Conservation (phyloP, 148 eudicot genomes). For the Agrostemma githago region DNA sequence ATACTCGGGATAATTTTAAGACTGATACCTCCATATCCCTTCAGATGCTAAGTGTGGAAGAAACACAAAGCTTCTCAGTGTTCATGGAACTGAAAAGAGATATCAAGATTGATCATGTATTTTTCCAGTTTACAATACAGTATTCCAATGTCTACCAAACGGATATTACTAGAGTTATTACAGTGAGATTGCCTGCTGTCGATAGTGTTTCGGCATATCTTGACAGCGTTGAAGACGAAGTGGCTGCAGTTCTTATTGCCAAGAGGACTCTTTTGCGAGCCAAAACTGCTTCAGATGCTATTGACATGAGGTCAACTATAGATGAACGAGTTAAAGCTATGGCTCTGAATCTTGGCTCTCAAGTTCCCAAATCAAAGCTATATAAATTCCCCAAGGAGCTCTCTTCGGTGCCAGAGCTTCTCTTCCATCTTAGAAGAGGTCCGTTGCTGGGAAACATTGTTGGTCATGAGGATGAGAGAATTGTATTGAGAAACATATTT, state of each 20-base stretch:
- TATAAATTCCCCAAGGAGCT: slow-evolving; percentile 87
- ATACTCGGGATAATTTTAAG: slow-evolving; percentile 67
- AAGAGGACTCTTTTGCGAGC: slow-evolving; percentile 83
- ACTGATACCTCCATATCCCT: slow-evolving; percentile 61
- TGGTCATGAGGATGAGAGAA: slow-evolving; percentile 97
- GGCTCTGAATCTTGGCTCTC: slow-evolving; percentile 73
- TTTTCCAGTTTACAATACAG: slow-evolving; percentile 74
- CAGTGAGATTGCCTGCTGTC: slow-evolving; percentile 77
- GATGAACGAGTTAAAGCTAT: slow-evolving; percentile 94
- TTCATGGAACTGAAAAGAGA: slow-evolving; percentile 71
- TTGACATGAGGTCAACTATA: slow-evolving; percentile 59
- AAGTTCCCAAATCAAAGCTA: slow-evolving; percentile 83
- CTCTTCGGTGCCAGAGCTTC: slow-evolving; percentile 66
- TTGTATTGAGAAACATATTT: slow-evolving; percentile 78
- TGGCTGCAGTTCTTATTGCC: slow-evolving; percentile 82
- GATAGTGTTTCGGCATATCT: slow-evolving; percentile 88
- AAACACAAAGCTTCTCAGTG: slow-evolving; percentile 79
- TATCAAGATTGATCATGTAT: slow-evolving; percentile 60
- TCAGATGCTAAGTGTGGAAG: slow-evolving; percentile 88
- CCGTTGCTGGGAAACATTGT: slow-evolving; percentile 79
- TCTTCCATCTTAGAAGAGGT: slow-evolving; percentile 94
- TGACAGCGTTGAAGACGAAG: slow-evolving; percentile 86
- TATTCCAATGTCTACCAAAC: slow-evolving; percentile 80
- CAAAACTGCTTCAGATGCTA: slow-evolving; percentile 52
- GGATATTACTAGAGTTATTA: slow-evolving; percentile 79